phyloP scores from a whole-genome alignment of 2,329 filamentous ascomycete species.

The Fusarium palustre region DNA sequence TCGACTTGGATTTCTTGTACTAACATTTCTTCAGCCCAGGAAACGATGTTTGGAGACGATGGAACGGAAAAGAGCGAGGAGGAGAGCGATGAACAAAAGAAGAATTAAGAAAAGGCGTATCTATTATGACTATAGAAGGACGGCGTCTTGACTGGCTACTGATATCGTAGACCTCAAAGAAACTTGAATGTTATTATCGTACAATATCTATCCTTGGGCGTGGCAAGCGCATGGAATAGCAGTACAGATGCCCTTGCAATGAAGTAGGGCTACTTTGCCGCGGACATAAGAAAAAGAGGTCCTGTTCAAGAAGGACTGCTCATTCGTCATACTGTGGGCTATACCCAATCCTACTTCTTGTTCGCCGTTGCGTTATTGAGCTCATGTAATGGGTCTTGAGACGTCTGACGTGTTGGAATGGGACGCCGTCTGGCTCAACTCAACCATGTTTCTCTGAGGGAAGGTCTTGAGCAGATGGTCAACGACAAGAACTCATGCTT shows the following conservation, averaged over 20 bases:
- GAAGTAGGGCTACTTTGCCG: no score
- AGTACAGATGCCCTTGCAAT: background rate
- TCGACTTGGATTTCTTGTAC: background rate
- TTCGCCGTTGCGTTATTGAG: background rate
- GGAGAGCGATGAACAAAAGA: slow-evolving; percentile 17
- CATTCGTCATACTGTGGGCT: background rate
- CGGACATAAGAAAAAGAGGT: background rate
- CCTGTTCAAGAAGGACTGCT: background rate
- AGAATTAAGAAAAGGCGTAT: slow-evolving; percentile 7
- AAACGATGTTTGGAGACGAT: slow-evolving; percentile 67
- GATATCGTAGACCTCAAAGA: slow-evolving; percentile 23
- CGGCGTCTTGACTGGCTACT: slow-evolving; percentile 3
- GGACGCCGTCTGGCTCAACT: background rate
- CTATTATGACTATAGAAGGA: slow-evolving; percentile 4
- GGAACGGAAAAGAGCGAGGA: slow-evolving; percentile 54
- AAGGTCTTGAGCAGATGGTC: accelerated
- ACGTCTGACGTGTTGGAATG: background rate
- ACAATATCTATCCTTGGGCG: background rate
- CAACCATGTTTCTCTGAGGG: background rate
- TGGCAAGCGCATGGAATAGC: no score
- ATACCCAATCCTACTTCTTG: background rate
- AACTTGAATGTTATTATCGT: background rate
- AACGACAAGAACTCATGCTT: background rate
- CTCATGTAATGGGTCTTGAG: background rate
- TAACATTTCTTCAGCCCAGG: slow-evolving; percentile 63